Evolutionary conservation across 306 rosid genomes (phyloP), one percentile per base, ranked within the genome.

Genomic region (Corylus americana): DNA sequence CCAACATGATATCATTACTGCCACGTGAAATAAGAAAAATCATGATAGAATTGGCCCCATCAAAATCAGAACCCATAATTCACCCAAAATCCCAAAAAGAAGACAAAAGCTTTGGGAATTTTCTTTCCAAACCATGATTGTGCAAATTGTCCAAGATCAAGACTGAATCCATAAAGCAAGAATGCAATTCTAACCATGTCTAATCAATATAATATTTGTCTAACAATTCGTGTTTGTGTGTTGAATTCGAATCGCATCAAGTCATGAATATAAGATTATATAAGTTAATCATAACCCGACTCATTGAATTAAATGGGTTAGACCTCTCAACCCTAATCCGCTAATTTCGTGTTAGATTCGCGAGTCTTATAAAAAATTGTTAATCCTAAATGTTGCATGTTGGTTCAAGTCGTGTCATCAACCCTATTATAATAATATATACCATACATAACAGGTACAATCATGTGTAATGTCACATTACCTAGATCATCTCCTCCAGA

Each of bases 401-500:
- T 39, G 44, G 44, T 39, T 39, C 44, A 5, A 39, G 44, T 39
- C 0, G 44, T 39, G 44, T 39, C 44, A 5, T 5, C 44, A 4
- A 39, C 44, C 44, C 6, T 39, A 39, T 3, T 4, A 39, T 39
- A 39, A 5, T 39, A 39, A 5, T 39, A 39, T 39, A 39, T 39
- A 39, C 45, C 70, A 64, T 13, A 64, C 7, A 64, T 37, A 25
- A 64, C 45, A 64, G 25, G 37, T 64, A 10, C 70, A 35, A 31
- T 16, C 48, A 4, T 16, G 12, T 16, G 73, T 61, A 83, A 37
- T 44, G 7, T 16, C 39, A 75, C 77, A 47, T 78, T 90, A 96
- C 99, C 99, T 79, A 87, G 87, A 84, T 96, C 98, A 50, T 93
- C 91, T 44, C 77, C 96, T 22, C 98, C 97, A 0, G 96, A 96